These are phyloP conservation scores for Cytospora piceicola DNA, from an alignment of 2,329 filamentous ascomycete genomes.

Conservation along the genomic window DNA sequence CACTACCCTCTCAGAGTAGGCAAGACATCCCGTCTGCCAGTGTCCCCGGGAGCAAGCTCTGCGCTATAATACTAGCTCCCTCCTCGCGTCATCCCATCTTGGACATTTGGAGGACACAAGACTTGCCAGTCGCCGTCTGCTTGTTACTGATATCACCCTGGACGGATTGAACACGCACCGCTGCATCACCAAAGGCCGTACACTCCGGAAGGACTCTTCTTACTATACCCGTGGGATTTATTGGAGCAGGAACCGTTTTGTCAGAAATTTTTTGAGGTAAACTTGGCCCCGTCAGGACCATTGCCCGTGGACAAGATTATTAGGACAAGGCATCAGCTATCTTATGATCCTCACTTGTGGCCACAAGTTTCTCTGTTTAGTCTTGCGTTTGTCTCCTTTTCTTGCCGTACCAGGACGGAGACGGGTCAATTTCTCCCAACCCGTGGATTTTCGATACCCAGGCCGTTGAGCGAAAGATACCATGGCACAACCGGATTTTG, in stretches of 20 bases:
- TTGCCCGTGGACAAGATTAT: conserved; percentile 19
- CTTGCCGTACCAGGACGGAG: conserved; percentile 29
- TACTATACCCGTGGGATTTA: conserved; percentile 29
- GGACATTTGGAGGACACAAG: conserved; percentile 20
- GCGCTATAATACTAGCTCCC: conserved; percentile 26
- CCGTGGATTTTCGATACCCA: conserved; percentile 36
- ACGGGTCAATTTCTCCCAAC: conserved; percentile 36
- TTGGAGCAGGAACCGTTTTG: conserved; percentile 22
- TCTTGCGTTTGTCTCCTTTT: conserved; percentile 21
- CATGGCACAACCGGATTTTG: conserved; percentile 53
- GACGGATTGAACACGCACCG: conserved; percentile 25
- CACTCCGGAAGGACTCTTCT: conserved; percentile 27
- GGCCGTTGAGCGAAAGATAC: conserved; percentile 37
- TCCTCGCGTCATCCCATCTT: conserved; percentile 19
- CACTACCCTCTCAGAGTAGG: conserved; percentile 22
- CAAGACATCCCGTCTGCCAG: conserved; percentile 24
- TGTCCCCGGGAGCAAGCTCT: conserved; percentile 23
- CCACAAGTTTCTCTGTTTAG: conserved; percentile 25
- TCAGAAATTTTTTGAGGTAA: conserved; percentile 25
- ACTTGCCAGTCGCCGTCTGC: conserved; percentile 28
- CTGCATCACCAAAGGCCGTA: conserved; percentile 27
- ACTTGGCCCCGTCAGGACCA: conserved; percentile 25
- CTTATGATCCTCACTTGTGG: conserved; percentile 16
- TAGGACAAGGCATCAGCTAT: conserved; percentile 17
- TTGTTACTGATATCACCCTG: conserved; percentile 20